A percentile compares a stretch with the other conserved stretches of the same genome.
Evolutionary conservation across 1,284 basidiomycete species (phyloP).

Genomic region (Anthracocystis setariae): DNA sequence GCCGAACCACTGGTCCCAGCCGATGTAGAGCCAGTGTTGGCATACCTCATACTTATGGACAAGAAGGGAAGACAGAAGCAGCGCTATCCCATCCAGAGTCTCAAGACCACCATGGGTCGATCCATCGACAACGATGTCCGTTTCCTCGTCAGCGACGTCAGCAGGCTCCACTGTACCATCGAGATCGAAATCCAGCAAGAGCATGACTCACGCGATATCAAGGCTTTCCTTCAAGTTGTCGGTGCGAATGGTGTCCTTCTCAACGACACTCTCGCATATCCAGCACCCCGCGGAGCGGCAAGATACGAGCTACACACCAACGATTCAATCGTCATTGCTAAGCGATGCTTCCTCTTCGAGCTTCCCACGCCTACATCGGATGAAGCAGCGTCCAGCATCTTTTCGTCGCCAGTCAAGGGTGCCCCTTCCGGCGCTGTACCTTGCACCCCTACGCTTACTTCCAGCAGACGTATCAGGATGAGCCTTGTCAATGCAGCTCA

Average conservation of each 20-base stretch:
- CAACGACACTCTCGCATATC: constrained; percentile 18
- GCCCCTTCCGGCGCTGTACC: constrained; percentile 3
- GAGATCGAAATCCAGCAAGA: constrained; percentile 38
- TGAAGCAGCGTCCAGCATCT: constrained; percentile 4
- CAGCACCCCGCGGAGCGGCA: constrained; percentile 30
- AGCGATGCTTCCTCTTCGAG: constrained; percentile 37
- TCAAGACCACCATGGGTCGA: constrained; percentile 43
- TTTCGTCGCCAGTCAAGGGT: constrained; percentile 24
- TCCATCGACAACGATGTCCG: constrained; percentile 45
- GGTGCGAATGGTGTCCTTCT: constrained; percentile 42
- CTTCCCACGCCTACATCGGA: constrained; percentile 3
- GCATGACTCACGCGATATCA: constrained; percentile 3
- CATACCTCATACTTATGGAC: constrained; percentile 35
- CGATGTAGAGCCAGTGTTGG: constrained; percentile 19
- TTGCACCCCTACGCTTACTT: constrained; percentile 13
- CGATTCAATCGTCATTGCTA: constrained; percentile 30
- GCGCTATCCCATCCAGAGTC: constrained; percentile 35
- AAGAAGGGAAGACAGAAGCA: constrained; percentile 44
- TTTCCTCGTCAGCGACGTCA: constrained; percentile 37
- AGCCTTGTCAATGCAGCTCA: constrained; percentile 48
- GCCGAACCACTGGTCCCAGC: neutral
- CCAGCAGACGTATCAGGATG: constrained; percentile 35
- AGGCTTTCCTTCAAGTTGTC: constrained; percentile 36
- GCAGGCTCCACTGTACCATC: constrained; percentile 46
- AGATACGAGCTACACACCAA: constrained; percentile 37